Evolutionary conservation across 805 yeast species (phyloP).

Genomic region (Hanseniaspora mollemarum): DNA sequence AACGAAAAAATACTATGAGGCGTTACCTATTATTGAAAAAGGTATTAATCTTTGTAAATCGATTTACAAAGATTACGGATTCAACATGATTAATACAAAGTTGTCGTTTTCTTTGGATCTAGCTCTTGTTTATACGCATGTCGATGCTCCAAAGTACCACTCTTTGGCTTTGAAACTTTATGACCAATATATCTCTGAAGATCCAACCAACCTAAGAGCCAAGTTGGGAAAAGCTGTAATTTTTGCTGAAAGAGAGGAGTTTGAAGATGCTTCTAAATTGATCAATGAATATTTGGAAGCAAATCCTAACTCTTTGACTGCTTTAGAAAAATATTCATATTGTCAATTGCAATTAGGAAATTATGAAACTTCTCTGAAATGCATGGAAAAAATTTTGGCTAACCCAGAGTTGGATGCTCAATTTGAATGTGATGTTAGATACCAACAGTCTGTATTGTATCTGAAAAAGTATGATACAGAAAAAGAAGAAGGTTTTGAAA

Average conservation of each 20-base stretch:
- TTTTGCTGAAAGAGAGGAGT: constrained; percentile 51
- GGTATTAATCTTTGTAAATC: constrained; percentile 49
- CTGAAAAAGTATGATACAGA: constrained; percentile 14
- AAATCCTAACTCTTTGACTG: constrained; percentile 45
- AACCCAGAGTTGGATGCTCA: constrained; percentile 26
- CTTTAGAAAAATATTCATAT: constrained; percentile 67
- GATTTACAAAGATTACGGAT: constrained; percentile 37
- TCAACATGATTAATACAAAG: constrained; percentile 40
- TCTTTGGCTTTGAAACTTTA: constrained; percentile 61
- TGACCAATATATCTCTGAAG: constrained; percentile 43
- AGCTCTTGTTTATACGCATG: constrained; percentile 68
- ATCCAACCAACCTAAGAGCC: constrained; percentile 45
- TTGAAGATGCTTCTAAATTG: constrained; percentile 42
- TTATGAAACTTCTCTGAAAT: constrained; percentile 35
- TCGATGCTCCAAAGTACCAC: constrained; percentile 84
- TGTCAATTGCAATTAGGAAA: constrained; percentile 49
- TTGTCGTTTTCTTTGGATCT: constrained; percentile 51
- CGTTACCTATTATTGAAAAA: constrained; percentile 46
- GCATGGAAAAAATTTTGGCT: constrained; percentile 23
- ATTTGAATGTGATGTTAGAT: constrained; percentile 61
- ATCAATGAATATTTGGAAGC: constrained; percentile 41
- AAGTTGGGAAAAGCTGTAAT: constrained; percentile 75
- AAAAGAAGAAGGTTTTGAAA: constrained; percentile 22
- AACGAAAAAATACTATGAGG: constrained; percentile 50
- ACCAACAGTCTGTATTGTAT: constrained; percentile 52